Conservation (phyloP, 2,329 filamentous ascomycete genomes). For the Penicillium corylophilum region DNA sequence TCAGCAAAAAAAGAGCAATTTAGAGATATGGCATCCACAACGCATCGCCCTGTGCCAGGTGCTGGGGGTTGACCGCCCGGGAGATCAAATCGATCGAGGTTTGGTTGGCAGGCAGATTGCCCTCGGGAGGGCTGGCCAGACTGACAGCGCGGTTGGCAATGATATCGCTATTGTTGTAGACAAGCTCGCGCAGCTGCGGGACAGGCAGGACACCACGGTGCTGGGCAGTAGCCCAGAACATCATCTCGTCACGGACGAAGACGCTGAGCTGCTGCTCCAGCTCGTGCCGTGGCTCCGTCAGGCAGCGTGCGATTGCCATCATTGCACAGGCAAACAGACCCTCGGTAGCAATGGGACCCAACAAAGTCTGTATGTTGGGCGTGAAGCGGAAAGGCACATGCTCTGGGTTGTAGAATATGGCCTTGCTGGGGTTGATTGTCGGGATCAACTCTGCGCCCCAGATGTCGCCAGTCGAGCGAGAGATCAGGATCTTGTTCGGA, state of each 20-base stretch:
- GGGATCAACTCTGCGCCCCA: conserved; percentile 96
- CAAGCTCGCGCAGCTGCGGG: conserved; percentile 71
- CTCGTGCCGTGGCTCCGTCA: conserved; percentile 78
- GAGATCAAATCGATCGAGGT: conserved; percentile 93
- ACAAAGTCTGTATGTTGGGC: conserved; percentile 90
- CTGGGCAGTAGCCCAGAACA: conserved; percentile 87
- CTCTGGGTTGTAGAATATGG: conserved; percentile 92
- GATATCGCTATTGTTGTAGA: conserved; percentile 82
- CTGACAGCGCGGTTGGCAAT: conserved; percentile 89
- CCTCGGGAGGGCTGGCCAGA: conserved; percentile 73
- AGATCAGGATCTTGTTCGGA: conserved; percentile 92
- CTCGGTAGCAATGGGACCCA: conserved; percentile 94
- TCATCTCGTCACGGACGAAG: conserved; percentile 97
- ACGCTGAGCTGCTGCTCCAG: conserved; percentile 93
- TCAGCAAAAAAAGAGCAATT: conserved; percentile 17
- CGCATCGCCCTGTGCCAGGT: conserved; percentile 82
- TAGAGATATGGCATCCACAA: conserved; percentile 97
- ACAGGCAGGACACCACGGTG: conserved; percentile 67
- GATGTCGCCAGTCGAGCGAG: conserved; percentile 82
- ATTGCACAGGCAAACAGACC: conserved; percentile 93
- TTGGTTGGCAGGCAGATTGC: conserved; percentile 87
- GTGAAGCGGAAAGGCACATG: conserved; percentile 96
- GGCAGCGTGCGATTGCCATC: conserved; percentile 92
- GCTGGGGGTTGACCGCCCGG: conserved; percentile 88
- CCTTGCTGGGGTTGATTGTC: conserved; percentile 77